Evolutionary conservation across 495 filamentous ascomycete genomes (phyloP).

Genomic region (Aspergillus panamensis): DNA sequence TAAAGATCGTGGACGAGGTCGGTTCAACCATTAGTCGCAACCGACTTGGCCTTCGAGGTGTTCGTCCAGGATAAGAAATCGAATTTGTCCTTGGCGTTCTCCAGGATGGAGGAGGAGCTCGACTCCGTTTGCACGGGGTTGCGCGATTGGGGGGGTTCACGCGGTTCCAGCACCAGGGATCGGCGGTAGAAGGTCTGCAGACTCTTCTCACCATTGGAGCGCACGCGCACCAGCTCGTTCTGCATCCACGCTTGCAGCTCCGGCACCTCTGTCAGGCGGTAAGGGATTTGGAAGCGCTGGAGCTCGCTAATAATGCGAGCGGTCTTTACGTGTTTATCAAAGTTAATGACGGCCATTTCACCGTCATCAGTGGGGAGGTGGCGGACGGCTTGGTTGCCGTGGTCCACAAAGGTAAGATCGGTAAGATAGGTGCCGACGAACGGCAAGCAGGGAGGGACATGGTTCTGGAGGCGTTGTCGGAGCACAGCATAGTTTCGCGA

Average conservation of each 20-base stretch:
- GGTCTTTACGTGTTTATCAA: constrained; percentile 94
- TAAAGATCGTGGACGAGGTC: constrained; percentile 8
- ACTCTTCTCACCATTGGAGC: constrained; percentile 72
- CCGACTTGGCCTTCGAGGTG: constrained; percentile 46
- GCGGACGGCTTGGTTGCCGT: constrained; percentile 74
- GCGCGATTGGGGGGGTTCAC: constrained; percentile 47
- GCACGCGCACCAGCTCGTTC: constrained; percentile 75
- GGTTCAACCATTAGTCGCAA: constrained; percentile 42
- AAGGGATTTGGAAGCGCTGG: constrained; percentile 95
- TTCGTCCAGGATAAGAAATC: constrained; percentile 56
- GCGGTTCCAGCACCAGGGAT: constrained; percentile 81
- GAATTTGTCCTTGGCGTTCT: constrained; percentile 54
- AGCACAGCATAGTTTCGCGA: constrained; percentile 91
- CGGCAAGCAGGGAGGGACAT: constrained; percentile 88
- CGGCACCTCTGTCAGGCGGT: constrained; percentile 76
- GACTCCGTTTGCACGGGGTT: constrained; percentile 32
- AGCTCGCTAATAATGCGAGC: constrained; percentile 93
- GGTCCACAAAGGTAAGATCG: constrained; percentile 73
- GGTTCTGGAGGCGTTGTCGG: constrained; percentile 78
- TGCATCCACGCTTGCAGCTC: constrained; percentile 96
- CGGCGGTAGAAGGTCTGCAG: constrained; percentile 80
- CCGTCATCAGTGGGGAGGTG: constrained; percentile 49
- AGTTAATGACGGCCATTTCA: constrained; percentile 84
- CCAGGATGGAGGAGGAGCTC: constrained; percentile 45
- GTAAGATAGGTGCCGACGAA: constrained; percentile 98